phyloP scores from a whole-genome alignment of 306 rosid species.

The Aeschynomene evenia region DNA sequence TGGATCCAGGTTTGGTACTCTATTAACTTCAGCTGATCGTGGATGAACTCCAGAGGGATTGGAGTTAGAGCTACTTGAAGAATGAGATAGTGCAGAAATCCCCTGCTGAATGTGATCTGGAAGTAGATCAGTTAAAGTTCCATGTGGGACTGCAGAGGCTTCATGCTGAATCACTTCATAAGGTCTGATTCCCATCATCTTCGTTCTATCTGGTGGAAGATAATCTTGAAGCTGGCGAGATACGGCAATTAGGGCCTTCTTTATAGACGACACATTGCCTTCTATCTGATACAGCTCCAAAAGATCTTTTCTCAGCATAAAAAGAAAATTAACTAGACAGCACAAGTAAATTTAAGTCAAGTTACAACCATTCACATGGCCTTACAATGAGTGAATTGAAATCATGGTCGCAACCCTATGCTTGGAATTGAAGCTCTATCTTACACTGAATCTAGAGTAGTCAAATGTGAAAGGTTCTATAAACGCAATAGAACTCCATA shows the following conservation, averaged over 20 bases:
- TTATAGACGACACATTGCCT: constrained; percentile 71
- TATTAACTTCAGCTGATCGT: constrained; percentile 51
- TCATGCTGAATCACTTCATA: constrained; percentile 48
- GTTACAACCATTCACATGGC: neutral
- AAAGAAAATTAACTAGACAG: neutral
- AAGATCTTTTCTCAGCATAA: constrained; percentile 14
- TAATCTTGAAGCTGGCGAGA: constrained; percentile 72
- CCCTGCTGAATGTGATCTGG: constrained; percentile 47
- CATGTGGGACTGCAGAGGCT: constrained; percentile 29
- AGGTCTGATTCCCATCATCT: constrained; percentile 53
- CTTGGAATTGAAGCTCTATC: neutral
- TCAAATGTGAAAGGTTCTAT: constrained; percentile 2
- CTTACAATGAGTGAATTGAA: neutral
- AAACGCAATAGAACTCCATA: neutral
- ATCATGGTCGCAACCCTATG: constrained; percentile 15
- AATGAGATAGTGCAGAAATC: constrained; percentile 38
- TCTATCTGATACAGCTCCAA: constrained; percentile 62
- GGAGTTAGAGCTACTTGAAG: constrained; percentile 47
- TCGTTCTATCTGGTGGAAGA: constrained; percentile 52
- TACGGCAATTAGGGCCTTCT: constrained; percentile 80
- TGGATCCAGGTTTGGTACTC: constrained; percentile 44
- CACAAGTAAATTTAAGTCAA: constrained; percentile 19
- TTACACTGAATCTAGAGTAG: neutral
- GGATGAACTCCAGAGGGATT: constrained; percentile 49
- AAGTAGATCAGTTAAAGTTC: constrained; percentile 39